Evolutionary conservation across 2,329 filamentous ascomycete genomes (phyloP), one percentile per base, ranked within the genome.

Genomic region (Penicillium sp.): DNA sequence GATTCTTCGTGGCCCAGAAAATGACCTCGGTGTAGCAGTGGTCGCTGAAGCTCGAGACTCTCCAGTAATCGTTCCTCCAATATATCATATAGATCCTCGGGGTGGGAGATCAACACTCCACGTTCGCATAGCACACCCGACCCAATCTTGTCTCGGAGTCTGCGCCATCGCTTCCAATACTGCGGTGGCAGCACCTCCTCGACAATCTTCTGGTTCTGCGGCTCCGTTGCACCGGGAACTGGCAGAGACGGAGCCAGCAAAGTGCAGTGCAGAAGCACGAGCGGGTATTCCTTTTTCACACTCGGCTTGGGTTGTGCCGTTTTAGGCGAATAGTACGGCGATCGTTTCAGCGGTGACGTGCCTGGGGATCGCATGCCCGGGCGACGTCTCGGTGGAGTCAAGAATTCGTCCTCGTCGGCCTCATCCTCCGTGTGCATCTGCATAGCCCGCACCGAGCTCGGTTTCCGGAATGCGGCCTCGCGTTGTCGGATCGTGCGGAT

Each of bases 11-110:
- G 63, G 1, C 74, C 73, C 5, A 83, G 72, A 55, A 85, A 87
- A 67, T 88, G 86, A 1, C 85, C 85, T 58, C 83, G 82, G 53
- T 82, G 81, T n/a, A 85, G 76, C 3, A 85, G 77, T 7, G 84
- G 81, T 13, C 75, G 76, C 61, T 81, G 80, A 19, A 88, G 73
- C 60, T 87, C 85, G 54, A 88, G 66, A 47, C 81, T 85, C 67
- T 88, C 85, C 36, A 88, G 66, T 7, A 88, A 73, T 39, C 85
- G 76, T 66, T 88, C 86, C 69, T 88, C 85, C 2, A 88, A 77
- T 35, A 88, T 67, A 55, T 87, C 85, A 64, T 87, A 88, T 58
- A 87, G 82, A 52, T 86, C 85, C 59, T 81, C 75, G 1, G 86
- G 86, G 69, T 88, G 86, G 1, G 84, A 81, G n/a, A 88, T 85